These are phyloP conservation scores for Auricularia auricula-judae DNA, from an alignment of 768 basidiomycete genomes.

Conservation along the genomic window DNA sequence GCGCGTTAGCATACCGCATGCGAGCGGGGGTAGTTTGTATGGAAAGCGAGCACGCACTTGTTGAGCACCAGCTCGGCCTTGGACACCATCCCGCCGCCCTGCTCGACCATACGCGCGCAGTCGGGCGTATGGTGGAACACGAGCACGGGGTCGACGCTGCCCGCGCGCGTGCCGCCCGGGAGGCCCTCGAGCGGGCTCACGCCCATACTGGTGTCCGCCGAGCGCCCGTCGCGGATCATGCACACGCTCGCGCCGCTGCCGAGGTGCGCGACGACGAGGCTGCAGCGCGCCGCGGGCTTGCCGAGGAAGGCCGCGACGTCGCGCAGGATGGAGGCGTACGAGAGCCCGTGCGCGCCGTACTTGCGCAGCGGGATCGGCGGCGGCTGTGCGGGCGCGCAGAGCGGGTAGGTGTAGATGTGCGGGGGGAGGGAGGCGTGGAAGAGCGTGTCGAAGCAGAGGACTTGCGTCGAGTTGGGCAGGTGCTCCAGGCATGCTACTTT, in stretches of 20 bases:
- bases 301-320: slow-evolving; percentile 47
- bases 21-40: no score
- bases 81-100: slow-evolving; percentile 20
- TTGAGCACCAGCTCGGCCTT: slow-evolving; percentile 30
- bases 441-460: slow-evolving; percentile 83
- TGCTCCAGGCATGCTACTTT: slow-evolving; percentile 45
- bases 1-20: neutral
- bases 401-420: slow-evolving; percentile 72
- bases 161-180: slow-evolving; percentile 80
- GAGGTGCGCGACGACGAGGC: slow-evolving; percentile 76
- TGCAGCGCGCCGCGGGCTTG: slow-evolving; percentile 43
- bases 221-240: slow-evolving; percentile 59
- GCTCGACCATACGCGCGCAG: slow-evolving; percentile 34
- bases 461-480: slow-evolving; percentile 57
- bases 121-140: slow-evolving; percentile 74
- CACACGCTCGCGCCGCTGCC: slow-evolving; percentile 86
- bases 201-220: slow-evolving; percentile 85
- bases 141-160: slow-evolving; percentile 72
- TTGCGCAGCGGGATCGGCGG: slow-evolving; percentile 59
- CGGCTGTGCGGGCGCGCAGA: slow-evolving; percentile 49
- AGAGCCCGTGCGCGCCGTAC: slow-evolving; percentile 84
- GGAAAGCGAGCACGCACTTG: slow-evolving; percentile 20
- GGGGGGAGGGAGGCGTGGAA: slow-evolving; percentile 70
- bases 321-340: slow-evolving; percentile 58
- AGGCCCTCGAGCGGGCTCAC: slow-evolving; percentile 82